Conservation (phyloP, 345 rosid species). For the Turnera subulata region DNA sequence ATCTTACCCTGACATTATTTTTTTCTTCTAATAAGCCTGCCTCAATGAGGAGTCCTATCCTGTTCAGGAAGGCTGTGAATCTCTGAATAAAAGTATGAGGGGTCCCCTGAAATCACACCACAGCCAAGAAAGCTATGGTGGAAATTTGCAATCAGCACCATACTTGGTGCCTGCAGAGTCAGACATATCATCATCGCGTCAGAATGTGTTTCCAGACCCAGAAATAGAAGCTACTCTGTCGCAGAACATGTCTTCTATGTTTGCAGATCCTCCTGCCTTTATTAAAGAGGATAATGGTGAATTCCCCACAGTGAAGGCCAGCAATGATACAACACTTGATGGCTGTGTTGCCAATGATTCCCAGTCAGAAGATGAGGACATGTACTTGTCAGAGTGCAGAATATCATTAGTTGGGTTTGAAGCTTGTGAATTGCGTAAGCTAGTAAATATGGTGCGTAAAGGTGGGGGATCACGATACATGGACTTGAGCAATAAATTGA, state of each 20-base stretch:
- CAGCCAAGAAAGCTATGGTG: slow-evolving; percentile 45
- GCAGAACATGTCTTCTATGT: slow-evolving; percentile 53
- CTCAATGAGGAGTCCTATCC: slow-evolving; percentile 84
- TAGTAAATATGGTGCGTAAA: slow-evolving; percentile 64
- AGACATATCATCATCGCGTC: slow-evolving; percentile 32
- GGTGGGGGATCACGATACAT: slow-evolving; percentile 88
- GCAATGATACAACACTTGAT: slow-evolving; percentile 41
- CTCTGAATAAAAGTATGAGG: slow-evolving; percentile 37
- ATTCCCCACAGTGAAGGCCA: slow-evolving; percentile 33
- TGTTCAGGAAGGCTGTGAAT: slow-evolving; percentile 49
- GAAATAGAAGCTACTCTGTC: slow-evolving; percentile 75
- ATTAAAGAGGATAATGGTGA: slow-evolving; percentile 36
- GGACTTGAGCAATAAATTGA: slow-evolving; percentile 58
- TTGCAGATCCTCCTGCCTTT: slow-evolving; percentile 40
- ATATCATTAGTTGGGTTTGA: slow-evolving; percentile 79
- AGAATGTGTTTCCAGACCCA: slow-evolving; percentile 45
- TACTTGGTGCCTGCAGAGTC: slow-evolving; percentile 40
- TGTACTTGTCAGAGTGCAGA: slow-evolving; percentile 85
- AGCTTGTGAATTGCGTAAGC: slow-evolving; percentile 73
- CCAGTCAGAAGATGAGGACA: slow-evolving; percentile 71
- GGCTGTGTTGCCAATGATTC: slow-evolving; percentile 69
- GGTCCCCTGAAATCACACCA: slow-evolving; percentile 35
- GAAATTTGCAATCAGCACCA: slow-evolving; percentile 29
- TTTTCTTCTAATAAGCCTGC: slow-evolving; percentile 63
- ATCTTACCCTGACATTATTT: slow-evolving; percentile 29